Evolutionary conservation across 2,329 filamentous ascomycete genomes (phyloP).

Genomic region (Paecilomyces formosus): DNA sequence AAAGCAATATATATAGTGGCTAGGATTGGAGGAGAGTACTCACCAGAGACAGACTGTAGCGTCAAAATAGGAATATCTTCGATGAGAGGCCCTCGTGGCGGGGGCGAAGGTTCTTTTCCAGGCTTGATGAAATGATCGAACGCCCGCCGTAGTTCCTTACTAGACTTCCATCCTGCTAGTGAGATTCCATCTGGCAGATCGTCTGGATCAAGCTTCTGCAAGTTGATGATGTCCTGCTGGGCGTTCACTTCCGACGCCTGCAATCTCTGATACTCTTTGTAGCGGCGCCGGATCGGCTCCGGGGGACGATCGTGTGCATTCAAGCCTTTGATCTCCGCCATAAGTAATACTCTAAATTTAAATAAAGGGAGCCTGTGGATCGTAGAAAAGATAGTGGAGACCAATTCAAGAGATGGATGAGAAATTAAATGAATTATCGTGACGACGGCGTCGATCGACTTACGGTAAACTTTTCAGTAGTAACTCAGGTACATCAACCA

Average conservation of each 20-base stretch:
- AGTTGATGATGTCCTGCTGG: conserved; percentile 52
- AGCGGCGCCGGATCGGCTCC: conserved; percentile 58
- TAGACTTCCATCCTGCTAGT: conserved; percentile 21
- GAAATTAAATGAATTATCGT: too few species aligned
- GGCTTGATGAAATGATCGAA: conserved; percentile 24
- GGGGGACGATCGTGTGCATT: conserved; percentile 76
- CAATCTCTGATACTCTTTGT: conserved; percentile 66
- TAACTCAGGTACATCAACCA: too few species aligned
- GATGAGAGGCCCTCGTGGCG: conserved; percentile 9
- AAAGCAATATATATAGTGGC: too few species aligned
- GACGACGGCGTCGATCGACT: neutral
- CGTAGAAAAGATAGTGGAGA: neutral
- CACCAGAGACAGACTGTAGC: conserved; percentile 29
- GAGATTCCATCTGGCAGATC: conserved; percentile 17
- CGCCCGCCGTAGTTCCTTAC: conserved; percentile 18
- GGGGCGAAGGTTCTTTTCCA: conserved; percentile 2
- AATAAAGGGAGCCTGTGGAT: neutral
- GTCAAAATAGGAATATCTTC: conserved; percentile 28
- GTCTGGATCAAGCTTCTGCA: conserved; percentile 32
- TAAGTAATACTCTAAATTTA: conserved; percentile 2
- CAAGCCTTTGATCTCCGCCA: conserved; percentile 38
- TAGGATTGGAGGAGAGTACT: conserved; percentile 8
- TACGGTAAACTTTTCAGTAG: too few species aligned
- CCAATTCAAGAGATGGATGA: neutral
- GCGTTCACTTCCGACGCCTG: conserved; percentile 45